A percentile compares a stretch with the other conserved stretches of the same genome.
phyloP scores from a whole-genome alignment of 2,329 filamentous ascomycete genomes.

The Sarocladiaceae sp. region DNA sequence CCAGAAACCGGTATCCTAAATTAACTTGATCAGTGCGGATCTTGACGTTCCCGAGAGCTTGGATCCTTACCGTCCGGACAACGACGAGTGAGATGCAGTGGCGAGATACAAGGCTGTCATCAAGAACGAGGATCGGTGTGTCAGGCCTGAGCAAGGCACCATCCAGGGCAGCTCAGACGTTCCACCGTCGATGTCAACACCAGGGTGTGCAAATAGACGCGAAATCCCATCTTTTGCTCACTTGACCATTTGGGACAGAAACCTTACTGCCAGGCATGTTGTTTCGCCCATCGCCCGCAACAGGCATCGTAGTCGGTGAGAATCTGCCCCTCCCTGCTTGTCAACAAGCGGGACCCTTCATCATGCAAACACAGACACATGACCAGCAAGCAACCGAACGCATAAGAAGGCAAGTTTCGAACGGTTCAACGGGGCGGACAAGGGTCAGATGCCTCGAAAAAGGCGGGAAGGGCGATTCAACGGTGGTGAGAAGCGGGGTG shows the following conservation, averaged over 20 bases:
- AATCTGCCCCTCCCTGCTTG: background rate
- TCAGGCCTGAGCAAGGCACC: too few relatives aligned
- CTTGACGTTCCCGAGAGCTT: conserved; percentile 1
- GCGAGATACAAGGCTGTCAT: background rate
- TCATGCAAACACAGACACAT: conserved; percentile 3
- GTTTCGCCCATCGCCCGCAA: too few relatives aligned
- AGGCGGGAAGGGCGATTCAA: background rate
- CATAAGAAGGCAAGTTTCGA: background rate
- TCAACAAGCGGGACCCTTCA: background rate
- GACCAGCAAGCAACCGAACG: background rate
- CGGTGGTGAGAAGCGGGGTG: background rate
- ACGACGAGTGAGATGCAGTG: background rate
- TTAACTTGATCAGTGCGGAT: conserved; percentile 4
- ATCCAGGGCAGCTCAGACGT: too few relatives aligned
- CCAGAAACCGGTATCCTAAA: too few relatives aligned
- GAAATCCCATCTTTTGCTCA: too few relatives aligned
- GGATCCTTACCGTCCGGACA: background rate
- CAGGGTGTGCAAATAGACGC: too few relatives aligned
- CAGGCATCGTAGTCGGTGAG: too few relatives aligned
- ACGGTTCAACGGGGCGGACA: too few relatives aligned
- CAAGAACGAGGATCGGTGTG: background rate
- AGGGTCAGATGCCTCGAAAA: too few relatives aligned
- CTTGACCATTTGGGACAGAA: too few relatives aligned
- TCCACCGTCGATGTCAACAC: too few relatives aligned
- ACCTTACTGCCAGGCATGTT: too few relatives aligned